Evolutionary conservation across 2,329 filamentous ascomycete species (phyloP), one percentile per base, ranked within the genome.

Genomic region (Cryphonectria naterciae): DNA sequence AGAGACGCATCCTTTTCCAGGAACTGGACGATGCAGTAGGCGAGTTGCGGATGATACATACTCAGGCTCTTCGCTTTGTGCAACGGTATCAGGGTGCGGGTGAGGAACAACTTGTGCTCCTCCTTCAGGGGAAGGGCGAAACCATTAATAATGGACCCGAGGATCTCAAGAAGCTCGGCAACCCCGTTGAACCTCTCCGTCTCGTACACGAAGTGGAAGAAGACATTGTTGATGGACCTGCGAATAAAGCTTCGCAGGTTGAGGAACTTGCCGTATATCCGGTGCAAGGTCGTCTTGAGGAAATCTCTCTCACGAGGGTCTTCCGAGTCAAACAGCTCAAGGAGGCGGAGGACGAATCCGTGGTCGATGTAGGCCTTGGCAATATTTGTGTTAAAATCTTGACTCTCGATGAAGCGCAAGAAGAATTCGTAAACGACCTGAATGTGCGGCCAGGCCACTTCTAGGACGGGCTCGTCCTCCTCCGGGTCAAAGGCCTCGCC

Each of bases 371-470:
- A 98, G 73, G 95, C 93, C 84, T 99, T 99, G 76, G 96, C 96
- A 78, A 98, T 98, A 83, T 99, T 99, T 76, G 96, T 99, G 85
- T 98, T 99, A 87, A 99, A 99, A 81, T 99, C 96, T 81, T 98
- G 96, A 82, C 96, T 98, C 82, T 99, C 96, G 76, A 99, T 99
- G 83, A 99, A 99, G 72, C 96, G 89, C 73, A 99, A 86, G 86
- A 99, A 99, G 86, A 99, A 99, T 82, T 99, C 96, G 82, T 99
- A 99, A 56, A 99, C 96, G 70, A 99, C 96, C 83, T 99, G 96
- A 72, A 99, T 99, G 80, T 99, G 96, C 10, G 96, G 96, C 96
- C 96, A 99, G 6, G 96, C 96, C 49, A 99, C 96, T 84, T 99
- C 96, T 70, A 99, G 86, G 46, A 99, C 96, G 1, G 96, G 96